Evolutionary conservation across 306 rosid genomes (phyloP).

Genomic region (Medicago truncatula): DNA sequence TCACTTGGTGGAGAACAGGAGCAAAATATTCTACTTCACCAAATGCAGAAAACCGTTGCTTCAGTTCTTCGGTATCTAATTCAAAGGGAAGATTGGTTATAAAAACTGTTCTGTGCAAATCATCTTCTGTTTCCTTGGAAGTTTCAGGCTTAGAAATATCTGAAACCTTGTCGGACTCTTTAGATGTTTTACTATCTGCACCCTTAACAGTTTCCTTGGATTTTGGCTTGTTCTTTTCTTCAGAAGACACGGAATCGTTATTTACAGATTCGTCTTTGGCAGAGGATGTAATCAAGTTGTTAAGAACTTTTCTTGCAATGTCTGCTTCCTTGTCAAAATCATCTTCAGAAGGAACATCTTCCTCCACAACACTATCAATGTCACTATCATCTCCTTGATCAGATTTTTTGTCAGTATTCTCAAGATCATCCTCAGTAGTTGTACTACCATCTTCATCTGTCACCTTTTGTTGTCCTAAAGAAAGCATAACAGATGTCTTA

Average conservation of each 20-base stretch:
- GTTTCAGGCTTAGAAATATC: conserved; percentile 51
- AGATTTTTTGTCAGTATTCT: conserved; percentile 39
- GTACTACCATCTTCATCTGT: conserved; percentile 55
- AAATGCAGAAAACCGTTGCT: conserved; percentile 80
- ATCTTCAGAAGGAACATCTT: conserved; percentile 51
- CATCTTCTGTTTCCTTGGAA: conserved; percentile 61
- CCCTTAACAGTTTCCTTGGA: conserved; percentile 44
- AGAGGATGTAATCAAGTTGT: conserved; percentile 66
- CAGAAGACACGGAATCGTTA: conserved; percentile 47
- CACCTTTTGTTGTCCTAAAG: conserved; percentile 57
- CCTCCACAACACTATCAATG: conserved; percentile 50
- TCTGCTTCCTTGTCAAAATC: conserved; percentile 87
- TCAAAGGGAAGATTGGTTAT: conserved; percentile 90
- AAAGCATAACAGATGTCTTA: conserved; percentile 32
- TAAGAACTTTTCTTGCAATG: conserved; percentile 79
- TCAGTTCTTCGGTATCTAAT: conserved; percentile 72
- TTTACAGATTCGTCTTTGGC: conserved; percentile 48
- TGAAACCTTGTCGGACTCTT: conserved; percentile 55
- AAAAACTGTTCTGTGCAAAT: conserved; percentile 80
- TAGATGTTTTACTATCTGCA: conserved; percentile 46
- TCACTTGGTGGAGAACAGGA: conserved; percentile 86
- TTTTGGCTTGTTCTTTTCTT: conserved; percentile 48
- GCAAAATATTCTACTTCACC: conserved; percentile 83
- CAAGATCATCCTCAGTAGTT: conserved; percentile 54
- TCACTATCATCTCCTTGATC: conserved; percentile 51